Base-by-base conservation (phyloP, 305 asterid species). In the Fraxinus xanthoxyloides region DNA sequence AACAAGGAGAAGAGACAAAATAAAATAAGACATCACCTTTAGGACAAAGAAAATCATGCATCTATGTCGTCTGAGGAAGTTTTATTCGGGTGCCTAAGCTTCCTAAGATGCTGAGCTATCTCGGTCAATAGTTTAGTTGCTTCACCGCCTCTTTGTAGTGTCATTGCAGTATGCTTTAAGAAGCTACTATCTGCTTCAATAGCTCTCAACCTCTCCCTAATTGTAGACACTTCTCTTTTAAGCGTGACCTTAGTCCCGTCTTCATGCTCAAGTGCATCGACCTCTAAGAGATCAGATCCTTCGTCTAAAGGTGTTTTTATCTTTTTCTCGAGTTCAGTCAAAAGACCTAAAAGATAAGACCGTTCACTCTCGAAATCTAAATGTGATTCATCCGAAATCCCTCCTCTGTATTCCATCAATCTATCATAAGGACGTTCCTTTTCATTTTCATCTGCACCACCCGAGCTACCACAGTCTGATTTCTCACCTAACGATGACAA, bases 151-250 rank as follows among this genome's bases (percentile, higher is more conserved):
- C 86, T 87, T 77, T 94, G 97, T 76, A 93, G 36, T 31, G 92
- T 90, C 98, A 90, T 90, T 5, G 96, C 93, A 15, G 93, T 91
- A 56, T 94, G 95, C 87, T 94, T 96, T 80, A 96, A 88, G 88
- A 94, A 94, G 40, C 91, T 94, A 82, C 94, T 94, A 40, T 96
- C 99, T 7, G 95, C 97, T 88, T 96, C 99, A 28, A 96, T 84
- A 31, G 88, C 93, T 82, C 92, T 88, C 82, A 96, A 81, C 63
- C 95, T 91, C 75, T 93, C 97, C 87, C 90, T 87, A 69, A 96
- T 84, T 72, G 83, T 12, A 0, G 90, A 88, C 75, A 93, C 84
- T 88, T 93, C 98, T 89, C 93, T 89, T 72, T 89, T 86, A 67
- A 94, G 92, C 10, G 78, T 69, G 1, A 46, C 90, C 87, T 84